Conservation (phyloP, 108 stramenopile genomes). For the Stephanodiscus triporus region DNA sequence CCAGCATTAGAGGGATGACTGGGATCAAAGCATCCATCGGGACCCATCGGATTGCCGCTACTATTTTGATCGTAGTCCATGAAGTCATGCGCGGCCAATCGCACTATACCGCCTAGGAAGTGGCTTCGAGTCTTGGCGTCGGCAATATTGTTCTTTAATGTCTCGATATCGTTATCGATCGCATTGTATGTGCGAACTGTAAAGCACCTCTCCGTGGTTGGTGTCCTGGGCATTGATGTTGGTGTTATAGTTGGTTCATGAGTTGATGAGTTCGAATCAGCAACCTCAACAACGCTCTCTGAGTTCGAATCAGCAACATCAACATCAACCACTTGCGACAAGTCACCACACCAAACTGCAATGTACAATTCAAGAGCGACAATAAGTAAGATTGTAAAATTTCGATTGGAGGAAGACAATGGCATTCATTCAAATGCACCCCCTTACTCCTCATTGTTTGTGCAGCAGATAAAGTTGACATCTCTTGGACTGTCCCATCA, state of each 20-base stretch:
- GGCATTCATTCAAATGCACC: no score
- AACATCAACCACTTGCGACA: background rate
- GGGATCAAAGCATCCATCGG: conserved; percentile 52
- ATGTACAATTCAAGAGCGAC: background rate
- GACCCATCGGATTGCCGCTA: conserved; percentile 24
- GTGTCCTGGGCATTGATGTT: background rate
- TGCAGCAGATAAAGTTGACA: background rate
- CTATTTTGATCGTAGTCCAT: conserved; percentile 20
- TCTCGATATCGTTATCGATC: conserved; percentile 38
- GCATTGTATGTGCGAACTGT: conserved; percentile 11
- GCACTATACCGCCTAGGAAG: conserved; percentile 49
- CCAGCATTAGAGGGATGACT: conserved; percentile 32
- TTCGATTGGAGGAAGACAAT: no score
- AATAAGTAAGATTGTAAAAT: background rate
- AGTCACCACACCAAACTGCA: conserved; percentile 3
- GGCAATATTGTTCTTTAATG: conserved; percentile 20
- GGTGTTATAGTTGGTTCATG: background rate
- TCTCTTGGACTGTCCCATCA: background rate
- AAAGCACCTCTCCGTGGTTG: background rate
- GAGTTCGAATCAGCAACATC: background rate
- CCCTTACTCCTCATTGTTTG: background rate
- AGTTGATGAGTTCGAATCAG: background rate
- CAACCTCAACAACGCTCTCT: background rate
- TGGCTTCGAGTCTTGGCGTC: conserved; percentile 26
- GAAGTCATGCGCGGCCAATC: conserved; percentile 22